A percentile compares a stretch with the other conserved stretches of the same genome.
Evolutionary conservation across 1,284 basidiomycete species (phyloP).

Genomic region (Grifola frondosa): DNA sequence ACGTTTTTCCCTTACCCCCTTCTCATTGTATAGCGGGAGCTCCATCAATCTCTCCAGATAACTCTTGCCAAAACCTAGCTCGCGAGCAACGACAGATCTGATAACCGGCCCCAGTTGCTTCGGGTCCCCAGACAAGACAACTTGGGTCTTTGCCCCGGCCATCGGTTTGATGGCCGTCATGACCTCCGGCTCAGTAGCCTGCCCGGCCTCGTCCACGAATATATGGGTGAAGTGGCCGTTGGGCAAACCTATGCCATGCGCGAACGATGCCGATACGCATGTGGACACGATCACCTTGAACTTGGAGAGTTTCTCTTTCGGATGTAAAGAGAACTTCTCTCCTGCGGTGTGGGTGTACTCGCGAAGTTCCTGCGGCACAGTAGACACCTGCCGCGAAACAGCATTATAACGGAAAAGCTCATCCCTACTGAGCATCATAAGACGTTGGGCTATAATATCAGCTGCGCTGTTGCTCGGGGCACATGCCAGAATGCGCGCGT

Average conservation of each 20-base stretch:
- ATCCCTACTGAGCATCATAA: conserved; percentile 38
- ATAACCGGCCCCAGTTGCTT: conserved; percentile 60
- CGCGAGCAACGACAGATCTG: conserved; percentile 43
- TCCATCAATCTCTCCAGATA: conserved; percentile 55
- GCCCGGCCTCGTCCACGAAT: conserved; percentile 68
- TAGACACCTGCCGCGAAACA: conserved; percentile 47
- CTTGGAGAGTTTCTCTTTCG: conserved; percentile 37
- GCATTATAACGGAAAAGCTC: conserved; percentile 65
- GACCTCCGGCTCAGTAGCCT: conserved; percentile 58
- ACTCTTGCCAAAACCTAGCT: conserved; percentile 46
- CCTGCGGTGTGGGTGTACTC: conserved; percentile 40
- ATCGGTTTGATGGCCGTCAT: conserved; percentile 54
- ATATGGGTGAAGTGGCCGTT: conserved; percentile 62
- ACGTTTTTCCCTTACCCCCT: conserved; percentile 38
- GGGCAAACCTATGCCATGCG: conserved; percentile 52
- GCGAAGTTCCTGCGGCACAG: conserved; percentile 44
- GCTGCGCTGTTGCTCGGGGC: conserved; percentile 66
- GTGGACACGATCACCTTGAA: conserved; percentile 62
- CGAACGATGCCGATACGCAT: conserved; percentile 58
- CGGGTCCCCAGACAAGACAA: conserved; percentile 57
- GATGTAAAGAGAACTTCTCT: conserved; percentile 48
- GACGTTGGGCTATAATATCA: conserved; percentile 56
- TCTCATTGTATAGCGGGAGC: conserved; percentile 40
- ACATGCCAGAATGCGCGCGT: conserved; percentile 56
- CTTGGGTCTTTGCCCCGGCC: conserved; percentile 39